Conservation (phyloP, 306 rosid genomes). For the Amphicarpaea edgeworthii region DNA sequence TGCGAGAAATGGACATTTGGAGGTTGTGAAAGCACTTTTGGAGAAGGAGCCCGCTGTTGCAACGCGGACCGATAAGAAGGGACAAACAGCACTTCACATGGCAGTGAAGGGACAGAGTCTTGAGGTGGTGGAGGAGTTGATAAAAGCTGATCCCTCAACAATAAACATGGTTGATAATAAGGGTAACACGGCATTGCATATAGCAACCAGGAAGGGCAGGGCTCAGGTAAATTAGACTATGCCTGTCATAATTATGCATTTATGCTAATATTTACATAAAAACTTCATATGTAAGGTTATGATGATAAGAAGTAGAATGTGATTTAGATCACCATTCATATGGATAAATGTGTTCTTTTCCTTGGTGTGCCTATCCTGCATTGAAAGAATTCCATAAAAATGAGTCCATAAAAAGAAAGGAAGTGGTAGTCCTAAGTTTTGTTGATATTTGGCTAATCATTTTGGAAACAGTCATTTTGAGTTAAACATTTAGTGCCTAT, state of each 20-base stretch:
- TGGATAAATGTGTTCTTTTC: not conserved
- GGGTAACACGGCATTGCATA: slow-evolving; percentile 85
- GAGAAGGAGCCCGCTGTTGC: slow-evolving; percentile 74
- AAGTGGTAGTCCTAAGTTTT: slow-evolving; percentile 8
- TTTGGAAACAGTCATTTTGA: slow-evolving; percentile 9
- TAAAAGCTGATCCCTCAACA: slow-evolving; percentile 69
- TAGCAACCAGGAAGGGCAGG: slow-evolving; percentile 88
- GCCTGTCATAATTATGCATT: not conserved
- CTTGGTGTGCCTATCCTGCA: not conserved
- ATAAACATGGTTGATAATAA: slow-evolving; percentile 81
- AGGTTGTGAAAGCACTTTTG: slow-evolving; percentile 68
- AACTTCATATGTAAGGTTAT: not conserved
- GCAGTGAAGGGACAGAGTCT: slow-evolving; percentile 89
- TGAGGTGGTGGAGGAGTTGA: slow-evolving; percentile 80
- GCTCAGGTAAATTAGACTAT: slow-evolving; percentile 63
- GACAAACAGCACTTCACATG: slow-evolving; percentile 98
- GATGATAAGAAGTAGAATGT: slow-evolving; percentile 14
- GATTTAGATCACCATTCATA: slow-evolving; percentile 4
- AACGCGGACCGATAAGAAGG: slow-evolving; percentile 81
- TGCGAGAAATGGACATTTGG: slow-evolving; percentile 90
- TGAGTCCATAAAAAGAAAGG: not conserved
- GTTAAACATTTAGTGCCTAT: slow-evolving; percentile 1
- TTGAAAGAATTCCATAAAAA: not conserved
- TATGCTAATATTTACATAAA: slow-evolving; percentile 16
- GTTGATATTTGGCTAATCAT: not conserved